phyloP scores from a whole-genome alignment of 768 basidiomycete genomes.

The Boletus huronensis region DNA sequence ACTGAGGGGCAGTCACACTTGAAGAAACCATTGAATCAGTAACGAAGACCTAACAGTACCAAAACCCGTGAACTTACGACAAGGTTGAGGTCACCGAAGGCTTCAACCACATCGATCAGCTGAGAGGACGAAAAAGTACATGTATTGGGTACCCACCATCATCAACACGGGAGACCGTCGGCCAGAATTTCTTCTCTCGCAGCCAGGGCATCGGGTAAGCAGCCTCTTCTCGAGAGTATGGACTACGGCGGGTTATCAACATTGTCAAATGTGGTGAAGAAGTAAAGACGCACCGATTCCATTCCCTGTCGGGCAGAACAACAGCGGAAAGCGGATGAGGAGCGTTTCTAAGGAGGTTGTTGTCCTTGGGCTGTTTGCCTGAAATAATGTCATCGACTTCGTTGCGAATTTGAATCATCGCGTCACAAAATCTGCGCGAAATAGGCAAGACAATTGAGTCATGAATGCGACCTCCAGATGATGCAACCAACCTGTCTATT shows the following conservation, averaged over 20 bases:
- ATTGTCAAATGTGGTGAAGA: neutral
- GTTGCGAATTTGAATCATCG: slow-evolving; percentile 93
- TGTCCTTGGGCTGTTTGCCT: slow-evolving; percentile 86
- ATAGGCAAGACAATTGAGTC: neutral
- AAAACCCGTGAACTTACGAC: slow-evolving; percentile 52
- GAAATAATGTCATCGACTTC: slow-evolving; percentile 86
- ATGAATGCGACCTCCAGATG: neutral
- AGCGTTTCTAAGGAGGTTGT: slow-evolving; percentile 91
- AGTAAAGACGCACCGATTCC: slow-evolving; percentile 65
- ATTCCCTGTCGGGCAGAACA: slow-evolving; percentile 67
- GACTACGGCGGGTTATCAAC: slow-evolving; percentile 42
- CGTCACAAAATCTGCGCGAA: slow-evolving; percentile 81
- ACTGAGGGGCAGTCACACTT: slow-evolving; percentile 87
- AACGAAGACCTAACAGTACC: neutral
- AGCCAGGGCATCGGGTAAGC: slow-evolving; percentile 86
- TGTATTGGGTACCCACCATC: slow-evolving; percentile 62
- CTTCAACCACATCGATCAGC: slow-evolving; percentile 38
- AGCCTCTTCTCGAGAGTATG: slow-evolving; percentile 88
- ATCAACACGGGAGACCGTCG: slow-evolving; percentile 85
- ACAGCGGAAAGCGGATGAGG: slow-evolving; percentile 85
- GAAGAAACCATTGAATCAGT: slow-evolving; percentile 7
- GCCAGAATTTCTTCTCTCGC: slow-evolving; percentile 94
- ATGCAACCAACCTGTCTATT: slow-evolving; percentile 63
- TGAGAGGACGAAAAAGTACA: neutral
- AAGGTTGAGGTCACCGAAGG: slow-evolving; percentile 90